These are phyloP conservation scores for Xerocomellus amylosporus DNA, from an alignment of 768 basidiomycete species.

Conservation along the genomic window DNA sequence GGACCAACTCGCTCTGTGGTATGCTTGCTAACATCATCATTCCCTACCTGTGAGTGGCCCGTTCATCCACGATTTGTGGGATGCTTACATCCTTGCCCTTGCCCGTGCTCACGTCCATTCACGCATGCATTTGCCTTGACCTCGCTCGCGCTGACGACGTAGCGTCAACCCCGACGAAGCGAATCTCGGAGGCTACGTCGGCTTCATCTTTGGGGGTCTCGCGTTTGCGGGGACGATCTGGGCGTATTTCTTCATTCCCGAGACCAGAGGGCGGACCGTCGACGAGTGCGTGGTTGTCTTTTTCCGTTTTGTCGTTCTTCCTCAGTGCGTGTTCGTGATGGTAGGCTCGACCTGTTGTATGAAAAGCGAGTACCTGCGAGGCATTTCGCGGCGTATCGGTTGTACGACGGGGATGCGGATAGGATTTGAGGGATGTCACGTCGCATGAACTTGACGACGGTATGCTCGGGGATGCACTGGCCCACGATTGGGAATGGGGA, in stretches of 20 bases:
- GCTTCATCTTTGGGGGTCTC: slow-evolving; percentile 28
- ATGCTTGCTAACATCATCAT: slow-evolving; percentile 28
- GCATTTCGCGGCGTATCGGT: slow-evolving; percentile 17
- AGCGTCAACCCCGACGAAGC: slow-evolving; percentile 30
- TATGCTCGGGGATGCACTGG: too few relatives aligned
- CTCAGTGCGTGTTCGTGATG: too few relatives aligned
- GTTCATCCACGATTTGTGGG: background rate
- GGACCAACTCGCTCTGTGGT: slow-evolving; percentile 19
- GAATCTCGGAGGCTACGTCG: slow-evolving; percentile 28
- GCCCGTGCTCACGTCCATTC: too few relatives aligned
- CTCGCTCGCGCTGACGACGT: background rate
- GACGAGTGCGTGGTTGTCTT: slow-evolving; percentile 25
- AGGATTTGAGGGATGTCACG: background rate
- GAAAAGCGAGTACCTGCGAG: slow-evolving; percentile 31
- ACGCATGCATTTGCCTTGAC: background rate
- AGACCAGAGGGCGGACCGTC: slow-evolving; percentile 28
- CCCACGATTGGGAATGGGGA: too few relatives aligned
- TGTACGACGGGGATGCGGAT: slow-evolving; percentile 9
- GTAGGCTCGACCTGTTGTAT: slow-evolving; percentile 12
- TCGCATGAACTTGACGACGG: too few relatives aligned
- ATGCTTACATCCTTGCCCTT: background rate
- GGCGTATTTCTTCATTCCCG: slow-evolving; percentile 28
- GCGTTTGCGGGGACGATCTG: slow-evolving; percentile 21
- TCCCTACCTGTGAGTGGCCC: slow-evolving; percentile 26
- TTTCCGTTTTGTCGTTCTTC: slow-evolving; percentile 2